Base-by-base conservation (phyloP, 225 moss, liverwort and hornwort species). In the Ulota crispa region DNA sequence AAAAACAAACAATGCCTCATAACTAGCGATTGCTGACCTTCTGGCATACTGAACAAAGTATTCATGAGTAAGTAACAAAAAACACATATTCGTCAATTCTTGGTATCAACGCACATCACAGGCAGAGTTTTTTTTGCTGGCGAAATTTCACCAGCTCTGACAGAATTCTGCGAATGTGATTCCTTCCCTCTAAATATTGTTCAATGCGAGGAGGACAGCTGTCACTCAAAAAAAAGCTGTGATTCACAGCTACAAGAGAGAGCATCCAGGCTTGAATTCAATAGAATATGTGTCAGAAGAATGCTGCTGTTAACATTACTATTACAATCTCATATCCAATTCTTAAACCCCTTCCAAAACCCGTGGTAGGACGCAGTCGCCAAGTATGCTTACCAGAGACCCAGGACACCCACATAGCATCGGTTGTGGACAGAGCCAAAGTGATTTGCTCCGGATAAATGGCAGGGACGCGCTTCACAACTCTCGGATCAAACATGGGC, bases 401-500 rank as follows among this genome's bases (percentile, higher is more conserved):
- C 92, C 92, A 92, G 30, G 92, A 92, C 47, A 92, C 84, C 92
- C 92, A 92, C 77, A 89, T 79, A 11, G 92, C 92, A 80, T 87
- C 89, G 26, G 92, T 86, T 6, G 92, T 88, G 47, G 92, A 92
- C 27, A 92, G 84, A 67, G 89, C 89, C n/a, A 92, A 43, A 24
- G 80, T 76, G 62, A 92, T 88, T 76, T 92, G 92, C 73, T 92
- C 89, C 1, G 92, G 89, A 60, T 7, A 86, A 69, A 83, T 74
- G 57, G 87, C 92, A 14, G 80, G 23, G 34, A 86, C 92, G 42
- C 81, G 89, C 81, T 90, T 93, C 32, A 88, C 86, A 16, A 93
- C 87, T 27, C 91, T 85, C 16, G 91, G 86, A 81, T 93, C 89
- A 16, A 73, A 68, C 54, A 76, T 68, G 8, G 90, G 83, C 80